These are phyloP conservation scores for Mortierella sp. DNA, from an alignment of 371 early-diverging fungal species.

Conservation along the genomic window DNA sequence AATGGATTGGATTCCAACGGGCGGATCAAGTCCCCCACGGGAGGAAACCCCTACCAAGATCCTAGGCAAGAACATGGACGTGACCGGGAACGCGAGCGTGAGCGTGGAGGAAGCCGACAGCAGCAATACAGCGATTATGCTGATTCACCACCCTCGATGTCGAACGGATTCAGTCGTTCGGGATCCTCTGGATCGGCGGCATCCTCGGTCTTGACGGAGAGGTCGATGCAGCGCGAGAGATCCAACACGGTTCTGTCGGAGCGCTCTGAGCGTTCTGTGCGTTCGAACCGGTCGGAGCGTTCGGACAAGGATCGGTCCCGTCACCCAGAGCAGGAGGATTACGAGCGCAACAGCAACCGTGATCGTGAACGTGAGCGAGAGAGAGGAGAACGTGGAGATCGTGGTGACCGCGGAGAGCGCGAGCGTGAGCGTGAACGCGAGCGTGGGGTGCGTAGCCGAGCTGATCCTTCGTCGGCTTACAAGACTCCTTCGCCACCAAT, in stretches of 20 bases:
- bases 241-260: slow-evolving; percentile 53
- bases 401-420: slow-evolving; percentile 19
- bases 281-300: slow-evolving; percentile 43
- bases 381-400: slow-evolving; percentile 16
- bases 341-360: slow-evolving; percentile 19
- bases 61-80: slow-evolving; percentile 16
- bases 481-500: slow-evolving; percentile 50
- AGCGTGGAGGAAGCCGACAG: slow-evolving; percentile 7
- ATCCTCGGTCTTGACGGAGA: slow-evolving; percentile 31
- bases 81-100: slow-evolving; percentile 21
- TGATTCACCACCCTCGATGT: slow-evolving; percentile 27
- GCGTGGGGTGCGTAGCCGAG: slow-evolving; percentile 21
- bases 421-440: slow-evolving; percentile 28
- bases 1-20: slow-evolving; percentile 45
- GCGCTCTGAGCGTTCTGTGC: slow-evolving; percentile 46
- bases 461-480: slow-evolving; percentile 35
- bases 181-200: slow-evolving; percentile 49
- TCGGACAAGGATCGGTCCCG: slow-evolving; percentile 45
- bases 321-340: slow-evolving; percentile 29
- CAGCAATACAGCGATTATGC: slow-evolving; percentile 21
- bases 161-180: slow-evolving; percentile 41
- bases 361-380: slow-evolving; percentile 23
- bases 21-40: slow-evolving; percentile 37
- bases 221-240: slow-evolving; percentile 36
- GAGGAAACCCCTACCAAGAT: slow-evolving; percentile 17